These are phyloP conservation scores for Monilinia fructicola DNA, from an alignment of 2,329 filamentous ascomycete species.

Conservation along the genomic window DNA sequence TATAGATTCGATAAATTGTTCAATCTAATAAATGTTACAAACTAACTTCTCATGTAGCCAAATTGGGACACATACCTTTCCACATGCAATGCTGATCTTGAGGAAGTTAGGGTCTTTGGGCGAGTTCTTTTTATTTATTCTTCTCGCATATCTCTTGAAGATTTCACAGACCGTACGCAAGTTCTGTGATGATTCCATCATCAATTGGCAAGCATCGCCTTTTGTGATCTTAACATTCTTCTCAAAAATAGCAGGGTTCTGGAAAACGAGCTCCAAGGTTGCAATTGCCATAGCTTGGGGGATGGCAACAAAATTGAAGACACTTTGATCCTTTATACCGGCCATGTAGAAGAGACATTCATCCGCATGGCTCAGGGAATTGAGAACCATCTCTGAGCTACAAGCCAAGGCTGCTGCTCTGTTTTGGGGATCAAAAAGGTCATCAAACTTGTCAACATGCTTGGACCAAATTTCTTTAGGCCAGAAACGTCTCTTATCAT, in stretches of 20 bases:
- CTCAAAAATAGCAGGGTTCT: conserved; percentile 82
- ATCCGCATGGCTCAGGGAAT: conserved; percentile 80
- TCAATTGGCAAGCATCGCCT: conserved; percentile 85
- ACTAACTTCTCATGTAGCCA: conserved; percentile 45
- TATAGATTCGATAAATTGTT: conserved; percentile 91
- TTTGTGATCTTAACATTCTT: conserved; percentile 95
- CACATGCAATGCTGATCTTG: conserved; percentile 86
- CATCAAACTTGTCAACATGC: conserved; percentile 84
- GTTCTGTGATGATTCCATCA: conserved; percentile 92
- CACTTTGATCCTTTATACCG: conserved; percentile 89
- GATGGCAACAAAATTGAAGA: conserved; percentile 98
- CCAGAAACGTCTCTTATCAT: conserved; percentile 89
- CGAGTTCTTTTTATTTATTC: conserved; percentile 91
- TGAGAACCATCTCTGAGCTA: conserved; percentile 91
- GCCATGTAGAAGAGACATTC: conserved; percentile 98
- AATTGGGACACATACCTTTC: conserved; percentile 59
- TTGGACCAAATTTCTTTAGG: conserved; percentile 97
- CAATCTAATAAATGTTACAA: conserved; percentile 50
- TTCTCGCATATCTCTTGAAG: conserved; percentile 74
- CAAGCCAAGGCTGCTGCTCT: conserved; percentile 76
- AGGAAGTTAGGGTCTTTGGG: conserved; percentile 90
- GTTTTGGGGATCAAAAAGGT: conserved; percentile 82
- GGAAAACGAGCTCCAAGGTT: conserved; percentile 87
- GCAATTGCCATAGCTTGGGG: conserved; percentile 97
- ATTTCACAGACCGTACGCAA: conserved; percentile 75